Evolutionary conservation across 2,329 filamentous ascomycete species (phyloP).

Genomic region (Penicillium sp.): DNA sequence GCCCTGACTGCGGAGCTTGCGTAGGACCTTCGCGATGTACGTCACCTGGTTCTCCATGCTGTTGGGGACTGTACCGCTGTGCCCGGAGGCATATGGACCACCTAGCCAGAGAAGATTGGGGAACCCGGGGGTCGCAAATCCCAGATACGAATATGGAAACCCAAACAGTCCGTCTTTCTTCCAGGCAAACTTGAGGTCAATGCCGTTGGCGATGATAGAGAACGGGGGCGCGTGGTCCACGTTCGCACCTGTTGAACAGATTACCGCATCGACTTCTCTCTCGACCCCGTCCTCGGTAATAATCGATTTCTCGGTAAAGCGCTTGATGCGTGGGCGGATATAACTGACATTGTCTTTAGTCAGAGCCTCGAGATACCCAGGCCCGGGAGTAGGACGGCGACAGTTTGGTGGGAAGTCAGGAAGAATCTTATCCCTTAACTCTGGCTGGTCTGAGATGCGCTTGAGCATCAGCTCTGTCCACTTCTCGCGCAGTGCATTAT

Average conservation of each 20-base stretch:
- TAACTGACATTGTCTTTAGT: constrained; percentile 61
- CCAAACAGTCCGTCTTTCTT: constrained; percentile 54
- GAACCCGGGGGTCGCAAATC: constrained; percentile 61
- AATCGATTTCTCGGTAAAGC: constrained; percentile 60
- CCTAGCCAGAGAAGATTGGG: constrained; percentile 66
- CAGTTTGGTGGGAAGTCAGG: constrained; percentile 65
- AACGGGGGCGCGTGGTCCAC: constrained; percentile 60
- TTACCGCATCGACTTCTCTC: constrained; percentile 61
- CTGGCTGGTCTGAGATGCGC: constrained; percentile 54
- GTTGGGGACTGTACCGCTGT: constrained; percentile 65
- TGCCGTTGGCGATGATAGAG: constrained; percentile 55
- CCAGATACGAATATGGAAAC: constrained; percentile 67
- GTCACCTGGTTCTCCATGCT: constrained; percentile 64
- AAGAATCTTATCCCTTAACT: constrained; percentile 55
- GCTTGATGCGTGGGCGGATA: constrained; percentile 56
- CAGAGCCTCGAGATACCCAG: constrained; percentile 65
- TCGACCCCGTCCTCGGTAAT: constrained; percentile 57
- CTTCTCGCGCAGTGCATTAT: constrained; percentile 47
- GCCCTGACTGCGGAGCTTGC: constrained; percentile 64
- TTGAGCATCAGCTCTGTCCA: constrained; percentile 55
- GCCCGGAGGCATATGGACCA: constrained; percentile 59
- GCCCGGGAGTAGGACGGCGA: constrained; percentile 62
- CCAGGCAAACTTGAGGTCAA: constrained; percentile 58
- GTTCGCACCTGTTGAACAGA: constrained; percentile 68
- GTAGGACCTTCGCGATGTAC: constrained; percentile 64